A percentile compares a stretch with the other conserved stretches of the same genome.
phyloP scores from a whole-genome alignment of 2,329 filamentous ascomycete species.

The Pseudogymnoascus sp. region DNA sequence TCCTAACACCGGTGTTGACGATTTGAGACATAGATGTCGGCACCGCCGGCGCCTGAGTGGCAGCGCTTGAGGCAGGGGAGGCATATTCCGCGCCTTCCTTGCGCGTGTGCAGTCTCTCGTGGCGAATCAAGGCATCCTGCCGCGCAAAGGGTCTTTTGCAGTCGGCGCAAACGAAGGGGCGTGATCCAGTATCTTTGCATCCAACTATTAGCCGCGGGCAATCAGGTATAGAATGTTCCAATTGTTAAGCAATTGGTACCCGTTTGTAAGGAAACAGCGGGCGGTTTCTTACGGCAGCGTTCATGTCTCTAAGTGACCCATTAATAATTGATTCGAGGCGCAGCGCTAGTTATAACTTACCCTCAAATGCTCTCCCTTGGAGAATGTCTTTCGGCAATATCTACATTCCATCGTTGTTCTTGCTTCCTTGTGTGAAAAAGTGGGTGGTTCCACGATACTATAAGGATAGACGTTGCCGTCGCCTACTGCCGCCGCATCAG shows the following conservation, averaged over 20 bases:
- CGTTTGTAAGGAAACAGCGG: conserved; percentile 18
- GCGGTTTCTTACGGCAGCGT: conserved; percentile 33
- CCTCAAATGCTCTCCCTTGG: conserved; percentile 36
- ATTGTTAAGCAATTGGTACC: neutral
- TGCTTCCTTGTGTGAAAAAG: conserved; percentile 3
- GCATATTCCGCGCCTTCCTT: conserved; percentile 13
- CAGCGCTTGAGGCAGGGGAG: neutral
- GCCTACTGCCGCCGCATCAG: neutral
- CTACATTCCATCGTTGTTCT: conserved; percentile 28
- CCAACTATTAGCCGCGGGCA: neutral
- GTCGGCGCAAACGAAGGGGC: conserved; percentile 36
- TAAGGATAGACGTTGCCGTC: neutral
- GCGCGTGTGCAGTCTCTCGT: conserved; percentile 36
- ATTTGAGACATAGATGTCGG: neutral
- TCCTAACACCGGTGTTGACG: neutral
- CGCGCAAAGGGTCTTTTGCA: conserved; percentile 37
- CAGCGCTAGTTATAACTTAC: conserved; percentile 22
- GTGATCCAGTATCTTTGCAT: conserved; percentile 34
- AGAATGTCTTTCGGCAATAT: conserved; percentile 36
- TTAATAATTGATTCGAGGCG: conserved; percentile 11
- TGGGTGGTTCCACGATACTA: conserved; percentile 9
- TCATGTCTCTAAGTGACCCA: conserved; percentile 34
- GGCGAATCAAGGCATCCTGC: conserved; percentile 38
- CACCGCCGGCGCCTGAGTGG: neutral
- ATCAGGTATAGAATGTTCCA: neutral